These are phyloP conservation scores for Pseudofabraea citricarpa DNA, from an alignment of 2,329 filamentous ascomycete species.

Conservation along the genomic window DNA sequence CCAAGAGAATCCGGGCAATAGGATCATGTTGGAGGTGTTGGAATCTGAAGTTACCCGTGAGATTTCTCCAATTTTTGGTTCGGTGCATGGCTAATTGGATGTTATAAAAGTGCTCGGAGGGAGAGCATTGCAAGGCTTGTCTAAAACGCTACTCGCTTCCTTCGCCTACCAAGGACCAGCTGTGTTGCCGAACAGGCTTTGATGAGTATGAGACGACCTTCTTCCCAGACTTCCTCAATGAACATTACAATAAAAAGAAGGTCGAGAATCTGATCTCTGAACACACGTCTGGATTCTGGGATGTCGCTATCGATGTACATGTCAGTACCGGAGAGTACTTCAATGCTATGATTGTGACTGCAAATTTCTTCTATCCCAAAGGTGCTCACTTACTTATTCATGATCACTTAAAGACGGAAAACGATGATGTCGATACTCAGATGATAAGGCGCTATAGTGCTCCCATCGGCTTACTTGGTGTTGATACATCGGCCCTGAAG, in stretches of 20 bases:
- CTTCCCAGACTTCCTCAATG: conserved; percentile 18
- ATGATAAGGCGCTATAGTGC: conserved; percentile 12
- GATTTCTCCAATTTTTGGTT: neutral
- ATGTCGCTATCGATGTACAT: conserved; percentile 12
- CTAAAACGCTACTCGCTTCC: conserved; percentile 6
- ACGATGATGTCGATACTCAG: conserved; percentile 5
- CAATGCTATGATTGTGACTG: conserved; percentile 12
- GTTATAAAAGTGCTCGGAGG: conserved; percentile 14
- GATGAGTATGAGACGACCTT: conserved; percentile 15
- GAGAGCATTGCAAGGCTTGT: conserved; percentile 15
- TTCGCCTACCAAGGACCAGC: conserved; percentile 4
- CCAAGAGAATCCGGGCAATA: conserved; percentile 13
- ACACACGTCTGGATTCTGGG: conserved; percentile 13
- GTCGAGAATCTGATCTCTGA: conserved; percentile 20
- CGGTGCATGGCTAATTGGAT: neutral
- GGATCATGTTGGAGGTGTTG: conserved; percentile 21
- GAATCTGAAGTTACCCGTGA: conserved; percentile 18
- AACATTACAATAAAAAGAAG: conserved; percentile 18
- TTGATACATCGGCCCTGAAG: conserved; percentile 12
- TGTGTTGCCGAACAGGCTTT: conserved; percentile 17
- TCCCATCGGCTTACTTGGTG: conserved; percentile 15
- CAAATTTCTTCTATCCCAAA: conserved; percentile 13
- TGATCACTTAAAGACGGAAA: conserved; percentile 7
- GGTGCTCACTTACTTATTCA: conserved; percentile 12
- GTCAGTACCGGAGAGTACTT: conserved; percentile 15